These are phyloP conservation scores for Mycena galopus DNA, from an alignment of 768 basidiomycete genomes.

Conservation along the genomic window DNA sequence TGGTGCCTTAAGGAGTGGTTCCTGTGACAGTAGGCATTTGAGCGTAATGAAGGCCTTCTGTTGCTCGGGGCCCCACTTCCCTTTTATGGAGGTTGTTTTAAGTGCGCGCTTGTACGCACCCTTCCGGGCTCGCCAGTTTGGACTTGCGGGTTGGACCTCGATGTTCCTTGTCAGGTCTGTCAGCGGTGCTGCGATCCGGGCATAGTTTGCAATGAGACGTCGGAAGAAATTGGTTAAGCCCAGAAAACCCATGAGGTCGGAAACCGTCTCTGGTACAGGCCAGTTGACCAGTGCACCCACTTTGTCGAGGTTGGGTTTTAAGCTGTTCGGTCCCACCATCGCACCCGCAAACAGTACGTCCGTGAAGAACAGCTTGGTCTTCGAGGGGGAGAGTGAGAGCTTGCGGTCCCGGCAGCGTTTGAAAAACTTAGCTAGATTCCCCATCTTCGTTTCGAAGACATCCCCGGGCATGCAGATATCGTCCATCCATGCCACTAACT, in stretches of 20 bases:
- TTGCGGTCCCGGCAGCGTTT: too few species aligned
- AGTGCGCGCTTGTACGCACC: conserved; percentile 45
- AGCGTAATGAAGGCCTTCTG: too few species aligned
- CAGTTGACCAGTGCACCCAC: conserved; percentile 54
- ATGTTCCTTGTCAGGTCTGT: conserved; percentile 44
- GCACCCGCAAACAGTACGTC: conserved; percentile 53
- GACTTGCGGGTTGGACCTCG: conserved; percentile 34
- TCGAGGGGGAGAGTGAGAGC: conserved; percentile 24
- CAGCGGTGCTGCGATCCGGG: conserved; percentile 43
- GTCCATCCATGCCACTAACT: too few species aligned
- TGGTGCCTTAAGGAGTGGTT: too few species aligned
- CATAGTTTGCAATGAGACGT: conserved; percentile 40
- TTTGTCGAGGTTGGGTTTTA: too few species aligned
- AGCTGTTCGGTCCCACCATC: conserved; percentile 45
- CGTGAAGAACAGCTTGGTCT: conserved; percentile 44
- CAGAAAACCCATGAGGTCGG: conserved; percentile 45
- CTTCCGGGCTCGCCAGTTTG: conserved; percentile 35
- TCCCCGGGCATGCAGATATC: too few species aligned
- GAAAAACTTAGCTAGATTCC: too few species aligned
- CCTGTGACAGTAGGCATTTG: too few species aligned
- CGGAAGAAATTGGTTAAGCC: conserved; percentile 52
- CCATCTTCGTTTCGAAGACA: too few species aligned
- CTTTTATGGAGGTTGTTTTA: conserved; percentile 29
- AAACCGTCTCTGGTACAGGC: conserved; percentile 42
- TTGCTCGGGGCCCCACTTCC: too few species aligned